A percentile compares a stretch with the other conserved stretches of the same genome.
Evolutionary conservation across 2,329 filamentous ascomycete species (phyloP).

Genomic region (Epichloe scottii): DNA sequence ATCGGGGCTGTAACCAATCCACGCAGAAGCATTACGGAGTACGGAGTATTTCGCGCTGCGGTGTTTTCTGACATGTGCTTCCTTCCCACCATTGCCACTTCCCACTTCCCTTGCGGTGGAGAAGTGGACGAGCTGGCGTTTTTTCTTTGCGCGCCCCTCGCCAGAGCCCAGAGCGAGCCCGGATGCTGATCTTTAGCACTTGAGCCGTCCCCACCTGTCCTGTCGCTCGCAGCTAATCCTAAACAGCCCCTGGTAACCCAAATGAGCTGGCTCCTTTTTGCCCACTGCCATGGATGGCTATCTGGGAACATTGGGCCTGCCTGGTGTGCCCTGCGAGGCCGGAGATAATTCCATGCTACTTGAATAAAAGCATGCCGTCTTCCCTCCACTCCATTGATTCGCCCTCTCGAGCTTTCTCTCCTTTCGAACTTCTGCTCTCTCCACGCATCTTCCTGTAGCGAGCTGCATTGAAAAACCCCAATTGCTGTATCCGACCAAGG

Average conservation of each 20-base stretch:
- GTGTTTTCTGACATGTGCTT: constrained; percentile 15
- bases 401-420: constrained; percentile 12
- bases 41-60: constrained; percentile 5
- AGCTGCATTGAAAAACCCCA: constrained; percentile 14
- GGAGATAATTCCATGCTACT: constrained; percentile 4
- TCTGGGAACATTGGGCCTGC: background rate
- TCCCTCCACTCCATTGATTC: constrained; percentile 8
- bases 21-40: background rate
- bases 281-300: constrained; percentile 1
- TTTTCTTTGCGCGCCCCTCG: no score
- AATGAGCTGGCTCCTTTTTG: constrained; percentile 1
- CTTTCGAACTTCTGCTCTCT: constrained; percentile 14
- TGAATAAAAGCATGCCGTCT: constrained; percentile 10
- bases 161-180: no score
- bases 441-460: constrained; percentile 14
- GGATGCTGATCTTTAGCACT: constrained; percentile 1
- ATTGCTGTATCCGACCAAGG: constrained; percentile 11
- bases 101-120: background rate
- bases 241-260: constrained; percentile 6
- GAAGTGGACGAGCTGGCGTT: background rate
- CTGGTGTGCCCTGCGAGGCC: constrained; percentile 2
- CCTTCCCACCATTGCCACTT: background rate
- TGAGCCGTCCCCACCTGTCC: constrained; percentile 9
- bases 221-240: constrained; percentile 8
- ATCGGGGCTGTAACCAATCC: constrained; percentile 3